Evolutionary conservation across 352 stramenopile genomes (phyloP), one percentile per base, ranked within the genome.

Genomic region (Phytophthora tentaculata): DNA sequence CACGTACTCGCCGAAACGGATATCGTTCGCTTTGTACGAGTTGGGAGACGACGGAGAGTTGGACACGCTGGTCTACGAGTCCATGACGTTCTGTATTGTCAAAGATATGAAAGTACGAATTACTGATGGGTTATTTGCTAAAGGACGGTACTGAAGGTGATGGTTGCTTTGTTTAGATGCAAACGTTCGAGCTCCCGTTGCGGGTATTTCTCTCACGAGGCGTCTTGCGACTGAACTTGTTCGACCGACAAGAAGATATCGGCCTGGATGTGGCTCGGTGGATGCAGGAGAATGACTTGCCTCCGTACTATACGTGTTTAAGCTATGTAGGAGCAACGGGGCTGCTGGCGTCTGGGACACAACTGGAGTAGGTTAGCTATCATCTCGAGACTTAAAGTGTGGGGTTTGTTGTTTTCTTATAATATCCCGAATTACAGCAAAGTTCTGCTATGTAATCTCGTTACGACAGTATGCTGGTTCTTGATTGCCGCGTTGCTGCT

Each of bases 301-400:
- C 73, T 29, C 73, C 81, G 16, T 95, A 91, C 59, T 95, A 91
- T 56, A 88, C 79, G 60, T 95, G 86, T 29, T 78, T 95, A 45
- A 95, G 83, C 62, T 92, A 90, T 72, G 75, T 93, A 51, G 75
- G 78, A 43, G 80, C 67, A 14, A 74, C 69, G 13, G 76, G 76
- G n/a, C 59, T 76, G 7, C 51, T 76, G 8, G 73, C 78, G 52
- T 49, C 58, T 3, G 56, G 19, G 35, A 45, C 54, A 39, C 16
- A 50, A 29, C 13, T 45, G 5, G 41, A 61, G 29, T 64, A 63
- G 14, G 39, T 43, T 43, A 7, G 35, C 5, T n/a, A n/a, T n/a
- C 35, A 39, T 39, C 14, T 9, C 32, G 10, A 39, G 28, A 32
- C n/a, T n/a, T n/a, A n/a, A n/a, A n/a, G n/a, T n/a, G n/a, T n/a